Base-by-base conservation (phyloP, 371 early-diverging fungal genomes). In the Lichtheimia corymbifera region DNA sequence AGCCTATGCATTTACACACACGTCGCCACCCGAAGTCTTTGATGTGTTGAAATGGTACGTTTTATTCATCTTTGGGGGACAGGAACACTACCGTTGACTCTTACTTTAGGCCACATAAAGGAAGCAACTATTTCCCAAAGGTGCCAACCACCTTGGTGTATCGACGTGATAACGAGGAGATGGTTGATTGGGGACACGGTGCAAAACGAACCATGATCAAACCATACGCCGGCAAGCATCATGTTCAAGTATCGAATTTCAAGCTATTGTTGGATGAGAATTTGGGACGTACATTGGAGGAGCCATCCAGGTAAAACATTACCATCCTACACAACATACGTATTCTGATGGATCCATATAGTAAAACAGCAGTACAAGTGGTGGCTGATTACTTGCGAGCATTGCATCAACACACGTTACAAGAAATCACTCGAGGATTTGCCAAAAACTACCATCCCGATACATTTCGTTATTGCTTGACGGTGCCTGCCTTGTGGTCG, bases 21-120 rank as follows among this genome's bases (percentile, higher is more conserved):
- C 73, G 25, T 63, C 70, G 25, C 63, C 70, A 17, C 62, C 71
- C 11, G 83, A 85, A 68, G 72, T 85, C 27, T 77, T 75, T 43
- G 86, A 85, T 59, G 70, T 85, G 53, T 73, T 77, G 50, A 73
- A 77, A 67, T 85, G 85, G 85, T 81, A 72, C 54, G 61, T 15
- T 47, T 47, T 47, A 18, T 47, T 47, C 4, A 6, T 47, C 2
- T 22, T 7, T 47, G n/a, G 14, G 1, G 9, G 35, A 11, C 35
- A 35, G 35, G 35, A 35, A 35, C 35, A 35, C 47, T 47, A 14
- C n/a, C 2, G 1, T n/a, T 43, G 44, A 43, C 12, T 43, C 44
- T 43, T 22, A 30, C 7, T 4, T 11, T 43, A 85, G 85, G 85
- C 83, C 85, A 13, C 72, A 76, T 9, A 80, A 79, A 60, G 74